Evolutionary conservation across 2,329 filamentous ascomycete genomes (phyloP).

Genomic region (Venturiaceae sp.): DNA sequence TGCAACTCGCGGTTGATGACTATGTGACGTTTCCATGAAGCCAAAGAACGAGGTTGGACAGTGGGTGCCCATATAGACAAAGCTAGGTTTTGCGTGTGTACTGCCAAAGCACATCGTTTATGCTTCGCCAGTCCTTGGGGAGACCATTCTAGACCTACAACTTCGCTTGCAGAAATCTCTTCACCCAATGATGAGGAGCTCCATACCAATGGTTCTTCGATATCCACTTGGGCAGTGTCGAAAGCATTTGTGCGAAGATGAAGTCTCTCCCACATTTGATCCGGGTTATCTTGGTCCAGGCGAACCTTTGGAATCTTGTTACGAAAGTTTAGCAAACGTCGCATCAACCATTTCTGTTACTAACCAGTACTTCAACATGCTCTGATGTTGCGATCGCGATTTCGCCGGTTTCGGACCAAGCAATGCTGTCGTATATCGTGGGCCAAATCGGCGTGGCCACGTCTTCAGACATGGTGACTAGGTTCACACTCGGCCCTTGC

Average conservation of each 20-base stretch:
- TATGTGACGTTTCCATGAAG: slow-evolving; percentile 41
- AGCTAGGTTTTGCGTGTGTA: slow-evolving; percentile 46
- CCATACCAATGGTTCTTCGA: slow-evolving; percentile 35
- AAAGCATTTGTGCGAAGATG: slow-evolving; percentile 42
- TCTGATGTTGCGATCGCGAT: slow-evolving; percentile 49
- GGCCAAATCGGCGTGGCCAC: not conserved
- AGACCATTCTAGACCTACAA: slow-evolving; percentile 46
- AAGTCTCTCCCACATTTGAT: slow-evolving; percentile 21
- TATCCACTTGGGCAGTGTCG: slow-evolving; percentile 36
- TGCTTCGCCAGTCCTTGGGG: slow-evolving; percentile 45
- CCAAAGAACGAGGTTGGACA: slow-evolving; percentile 25
- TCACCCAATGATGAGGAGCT: slow-evolving; percentile 46
- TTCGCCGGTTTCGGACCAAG: slow-evolving; percentile 49
- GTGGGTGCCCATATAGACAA: slow-evolving; percentile 45
- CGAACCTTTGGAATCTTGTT: slow-evolving; percentile 24
- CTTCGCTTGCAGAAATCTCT: slow-evolving; percentile 44
- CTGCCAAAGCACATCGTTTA: slow-evolving; percentile 42
- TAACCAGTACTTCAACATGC: slow-evolving; percentile 41
- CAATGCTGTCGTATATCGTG: slow-evolving; percentile 19
- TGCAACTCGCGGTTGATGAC: slow-evolving; percentile 43
- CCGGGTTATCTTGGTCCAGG: slow-evolving; percentile 17
- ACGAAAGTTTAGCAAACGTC: slow-evolving; percentile 10
- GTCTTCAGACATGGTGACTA: not conserved
- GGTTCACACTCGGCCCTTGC: not conserved
- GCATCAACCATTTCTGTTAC: not conserved